These are phyloP conservation scores for Tulasnella sp. DNA, from an alignment of 768 basidiomycete species.

Conservation along the genomic window DNA sequence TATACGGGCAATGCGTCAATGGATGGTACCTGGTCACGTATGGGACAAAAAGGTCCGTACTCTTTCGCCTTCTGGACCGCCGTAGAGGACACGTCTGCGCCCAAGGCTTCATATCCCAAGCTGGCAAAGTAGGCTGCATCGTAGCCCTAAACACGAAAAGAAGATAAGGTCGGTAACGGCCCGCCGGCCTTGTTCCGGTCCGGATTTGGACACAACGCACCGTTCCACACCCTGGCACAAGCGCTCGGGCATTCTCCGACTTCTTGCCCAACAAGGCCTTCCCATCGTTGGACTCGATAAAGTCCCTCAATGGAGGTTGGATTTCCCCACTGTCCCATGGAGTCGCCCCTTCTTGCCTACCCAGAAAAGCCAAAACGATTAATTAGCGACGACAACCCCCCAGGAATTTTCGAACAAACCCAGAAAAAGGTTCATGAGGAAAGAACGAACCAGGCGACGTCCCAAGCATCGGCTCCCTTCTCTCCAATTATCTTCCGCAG, in stretches of 20 bases:
- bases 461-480: slow-evolving; percentile 29
- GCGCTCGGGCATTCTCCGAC: slow-evolving; percentile 43
- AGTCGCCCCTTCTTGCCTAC: slow-evolving; percentile 48
- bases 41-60: slow-evolving; percentile 31
- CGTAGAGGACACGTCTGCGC: slow-evolving; percentile 54
- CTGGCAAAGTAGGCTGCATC: slow-evolving; percentile 55
- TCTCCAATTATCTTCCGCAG: slow-evolving; percentile 26
- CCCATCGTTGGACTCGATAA: slow-evolving; percentile 4
- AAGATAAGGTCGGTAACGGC: not conserved
- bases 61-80: slow-evolving; percentile 49
- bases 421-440: not conserved
- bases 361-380: not conserved
- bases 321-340: slow-evolving; percentile 61
- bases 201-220: slow-evolving; percentile 32
- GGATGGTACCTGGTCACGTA: too few species aligned
- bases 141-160: slow-evolving; percentile 51
- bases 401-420: not conserved
- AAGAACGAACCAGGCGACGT: slow-evolving; percentile 30
- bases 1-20: not conserved
- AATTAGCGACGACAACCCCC: too few species aligned
- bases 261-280: slow-evolving; percentile 45
- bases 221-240: slow-evolving; percentile 59
- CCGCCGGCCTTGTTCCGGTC: too few species aligned
- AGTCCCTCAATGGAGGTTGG: slow-evolving; percentile 54
- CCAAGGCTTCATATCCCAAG: slow-evolving; percentile 48